Evolutionary conservation across 1,284 basidiomycete species (phyloP).

Genomic region (Irpex sp.): DNA sequence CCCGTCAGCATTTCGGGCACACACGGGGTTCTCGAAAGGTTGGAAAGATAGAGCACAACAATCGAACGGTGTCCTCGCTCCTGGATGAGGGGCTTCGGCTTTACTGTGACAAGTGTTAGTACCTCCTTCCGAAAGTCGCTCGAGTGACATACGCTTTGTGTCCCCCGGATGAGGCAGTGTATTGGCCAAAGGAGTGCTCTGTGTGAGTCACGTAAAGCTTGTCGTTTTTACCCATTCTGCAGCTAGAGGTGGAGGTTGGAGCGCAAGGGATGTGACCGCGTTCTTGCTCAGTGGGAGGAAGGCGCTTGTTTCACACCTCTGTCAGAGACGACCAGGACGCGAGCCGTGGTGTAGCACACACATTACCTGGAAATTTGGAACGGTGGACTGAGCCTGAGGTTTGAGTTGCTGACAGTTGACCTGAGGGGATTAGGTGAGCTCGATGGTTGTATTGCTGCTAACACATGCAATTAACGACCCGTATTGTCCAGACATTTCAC

Average conservation of each 20-base stretch:
- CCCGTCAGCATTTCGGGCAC: slow-evolving; percentile 76
- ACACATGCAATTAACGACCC: background rate
- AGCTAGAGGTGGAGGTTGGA: background rate
- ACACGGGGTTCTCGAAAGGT: slow-evolving; percentile 88
- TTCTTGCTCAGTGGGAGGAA: background rate
- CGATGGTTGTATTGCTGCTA: background rate
- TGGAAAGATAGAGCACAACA: slow-evolving; percentile 93
- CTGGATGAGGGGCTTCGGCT: slow-evolving; percentile 57
- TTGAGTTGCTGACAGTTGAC: background rate
- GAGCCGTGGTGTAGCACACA: too few relatives aligned
- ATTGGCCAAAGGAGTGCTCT: slow-evolving; percentile 76
- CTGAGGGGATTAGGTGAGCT: background rate
- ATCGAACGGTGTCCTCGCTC: slow-evolving; percentile 76
- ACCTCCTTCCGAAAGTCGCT: background rate
- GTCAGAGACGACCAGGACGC: too few relatives aligned
- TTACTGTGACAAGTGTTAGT: slow-evolving; percentile 42
- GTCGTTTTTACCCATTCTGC: slow-evolving; percentile 77
- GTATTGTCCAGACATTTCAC: background rate
- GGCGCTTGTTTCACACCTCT: background rate
- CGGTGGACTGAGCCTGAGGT: background rate
- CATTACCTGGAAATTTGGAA: too few relatives aligned
- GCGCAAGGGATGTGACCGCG: background rate
- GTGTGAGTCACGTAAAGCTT: slow-evolving; percentile 85
- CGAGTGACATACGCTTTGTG: slow-evolving; percentile 53
- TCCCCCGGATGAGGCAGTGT: slow-evolving; percentile 72